These are phyloP conservation scores for Cryptococcus sp. DNA, from an alignment of 1,284 basidiomycete species.

Conservation along the genomic window DNA sequence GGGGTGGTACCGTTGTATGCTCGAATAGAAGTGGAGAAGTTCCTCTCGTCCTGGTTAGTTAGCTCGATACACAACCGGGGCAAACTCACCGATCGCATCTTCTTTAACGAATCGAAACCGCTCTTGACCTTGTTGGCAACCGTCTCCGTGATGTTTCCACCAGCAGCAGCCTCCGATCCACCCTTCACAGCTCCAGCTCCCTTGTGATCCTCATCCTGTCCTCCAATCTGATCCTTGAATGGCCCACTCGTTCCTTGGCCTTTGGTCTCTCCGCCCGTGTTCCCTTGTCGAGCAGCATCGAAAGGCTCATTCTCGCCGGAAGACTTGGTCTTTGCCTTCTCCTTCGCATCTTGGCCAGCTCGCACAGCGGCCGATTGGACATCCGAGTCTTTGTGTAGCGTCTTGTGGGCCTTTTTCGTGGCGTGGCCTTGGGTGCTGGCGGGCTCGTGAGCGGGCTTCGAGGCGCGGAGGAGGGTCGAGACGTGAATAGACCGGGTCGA, in stretches of 20 bases:
- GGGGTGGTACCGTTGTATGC: constrained; percentile 2
- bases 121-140: constrained; percentile 14
- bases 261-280: constrained; percentile 21
- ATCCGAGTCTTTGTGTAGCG: constrained; percentile 22
- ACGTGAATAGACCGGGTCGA: constrained; percentile 1
- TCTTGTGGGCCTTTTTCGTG: constrained; percentile 20
- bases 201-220: constrained; percentile 17
- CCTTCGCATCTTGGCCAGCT: constrained; percentile 21
- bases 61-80: background rate
- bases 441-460: constrained; percentile 7
- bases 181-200: constrained; percentile 23
- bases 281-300: constrained; percentile 27
- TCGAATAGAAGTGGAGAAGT: constrained; percentile 29
- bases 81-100: constrained; percentile 14
- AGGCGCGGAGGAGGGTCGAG: constrained; percentile 1
- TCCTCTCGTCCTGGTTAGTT: constrained; percentile 14
- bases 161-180: constrained; percentile 24
- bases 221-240: constrained; percentile 32
- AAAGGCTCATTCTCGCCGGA: constrained; percentile 19
- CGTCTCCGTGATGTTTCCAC: constrained; percentile 14
- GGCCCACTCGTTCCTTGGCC: constrained; percentile 11
- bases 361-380: constrained; percentile 26
- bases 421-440: constrained; percentile 30
- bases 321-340: constrained; percentile 10
- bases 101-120: constrained; percentile 16